Percentiles rank a stretch among this genome's conserved stretches.
Evolutionary conservation across 2,329 filamentous ascomycete genomes (phyloP).

Genomic region (Curvularia spicifera): DNA sequence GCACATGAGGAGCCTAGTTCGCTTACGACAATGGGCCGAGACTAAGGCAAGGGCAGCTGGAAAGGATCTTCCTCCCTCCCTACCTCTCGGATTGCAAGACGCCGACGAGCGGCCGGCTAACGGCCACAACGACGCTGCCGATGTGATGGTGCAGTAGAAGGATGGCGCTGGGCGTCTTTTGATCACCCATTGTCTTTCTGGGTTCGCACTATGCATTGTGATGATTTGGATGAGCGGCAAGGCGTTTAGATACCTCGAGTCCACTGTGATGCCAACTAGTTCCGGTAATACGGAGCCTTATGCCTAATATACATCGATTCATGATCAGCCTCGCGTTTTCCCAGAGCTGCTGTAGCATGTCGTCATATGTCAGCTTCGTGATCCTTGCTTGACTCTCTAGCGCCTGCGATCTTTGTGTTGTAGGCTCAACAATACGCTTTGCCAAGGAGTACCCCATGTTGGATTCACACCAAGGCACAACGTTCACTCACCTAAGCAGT

Average conservation of each 20-base stretch:
- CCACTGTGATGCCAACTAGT: not conserved
- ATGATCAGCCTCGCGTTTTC: not conserved
- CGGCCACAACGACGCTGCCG: slow-evolving; percentile 43
- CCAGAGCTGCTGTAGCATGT: not conserved
- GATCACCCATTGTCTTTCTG: not conserved
- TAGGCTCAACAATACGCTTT: not conserved
- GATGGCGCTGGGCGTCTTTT: not conserved
- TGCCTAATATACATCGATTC: not conserved
- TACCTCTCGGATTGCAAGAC: slow-evolving; percentile 54
- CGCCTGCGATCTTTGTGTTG: not conserved
- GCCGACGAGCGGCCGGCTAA: slow-evolving; percentile 33
- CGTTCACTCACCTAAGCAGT: not conserved
- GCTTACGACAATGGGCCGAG: slow-evolving; percentile 86
- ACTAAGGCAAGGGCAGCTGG: slow-evolving; percentile 58
- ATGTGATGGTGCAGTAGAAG: slow-evolving; percentile 44
- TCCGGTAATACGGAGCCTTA: slow-evolving; percentile 1
- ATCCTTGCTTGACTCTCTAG: not conserved
- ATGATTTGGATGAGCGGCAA: not conserved
- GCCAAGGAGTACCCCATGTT: not conserved
- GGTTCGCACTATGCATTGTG: not conserved
- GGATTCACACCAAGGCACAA: not conserved
- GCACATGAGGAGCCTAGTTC: slow-evolving; percentile 80
- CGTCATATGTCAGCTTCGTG: not conserved
- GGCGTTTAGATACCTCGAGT: not conserved
- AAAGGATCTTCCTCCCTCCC: slow-evolving; percentile 49